Evolutionary conservation across 2,329 filamentous ascomycete genomes (phyloP).

Genomic region (Hymenoscyphus fraxineus): DNA sequence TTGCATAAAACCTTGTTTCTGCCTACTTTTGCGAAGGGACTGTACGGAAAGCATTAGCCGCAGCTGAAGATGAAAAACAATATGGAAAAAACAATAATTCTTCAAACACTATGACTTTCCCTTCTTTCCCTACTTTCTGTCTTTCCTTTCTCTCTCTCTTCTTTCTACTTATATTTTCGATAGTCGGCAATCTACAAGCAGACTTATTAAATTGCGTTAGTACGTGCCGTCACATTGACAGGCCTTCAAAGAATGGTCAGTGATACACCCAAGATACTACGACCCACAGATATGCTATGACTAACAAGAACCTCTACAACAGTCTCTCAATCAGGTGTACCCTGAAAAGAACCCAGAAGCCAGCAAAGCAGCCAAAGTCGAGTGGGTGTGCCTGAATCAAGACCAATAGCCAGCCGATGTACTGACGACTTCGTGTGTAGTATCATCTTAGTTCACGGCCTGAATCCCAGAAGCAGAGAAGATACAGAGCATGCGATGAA

Average conservation of each 20-base stretch:
- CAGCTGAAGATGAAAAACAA: too few relatives aligned
- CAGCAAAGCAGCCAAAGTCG: constrained; percentile 13
- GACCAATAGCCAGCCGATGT: neutral
- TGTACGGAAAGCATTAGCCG: too few relatives aligned
- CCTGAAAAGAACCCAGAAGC: constrained; percentile 13
- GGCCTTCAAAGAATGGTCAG: neutral
- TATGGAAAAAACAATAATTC: too few relatives aligned
- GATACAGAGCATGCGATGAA: constrained; percentile 28
- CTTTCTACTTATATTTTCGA: too few relatives aligned
- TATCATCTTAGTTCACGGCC: constrained; percentile 29
- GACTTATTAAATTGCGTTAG: too few relatives aligned
- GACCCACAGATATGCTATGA: neutral
- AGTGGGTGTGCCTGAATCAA: constrained; percentile 10
- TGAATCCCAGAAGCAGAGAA: constrained; percentile 27
- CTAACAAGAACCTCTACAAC: neutral
- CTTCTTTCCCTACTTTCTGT: too few relatives aligned
- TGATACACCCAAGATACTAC: neutral
- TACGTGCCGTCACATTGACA: too few relatives aligned
- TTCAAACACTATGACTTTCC: too few relatives aligned
- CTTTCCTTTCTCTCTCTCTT: too few relatives aligned
- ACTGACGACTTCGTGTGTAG: constrained; percentile 14
- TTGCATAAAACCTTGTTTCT: too few relatives aligned
- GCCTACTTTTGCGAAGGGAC: too few relatives aligned
- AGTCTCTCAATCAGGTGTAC: constrained; percentile 16
- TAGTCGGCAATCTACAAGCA: too few relatives aligned